Conservation (phyloP, 129 eudicot genomes). For the Ambrosia trifida region DNA sequence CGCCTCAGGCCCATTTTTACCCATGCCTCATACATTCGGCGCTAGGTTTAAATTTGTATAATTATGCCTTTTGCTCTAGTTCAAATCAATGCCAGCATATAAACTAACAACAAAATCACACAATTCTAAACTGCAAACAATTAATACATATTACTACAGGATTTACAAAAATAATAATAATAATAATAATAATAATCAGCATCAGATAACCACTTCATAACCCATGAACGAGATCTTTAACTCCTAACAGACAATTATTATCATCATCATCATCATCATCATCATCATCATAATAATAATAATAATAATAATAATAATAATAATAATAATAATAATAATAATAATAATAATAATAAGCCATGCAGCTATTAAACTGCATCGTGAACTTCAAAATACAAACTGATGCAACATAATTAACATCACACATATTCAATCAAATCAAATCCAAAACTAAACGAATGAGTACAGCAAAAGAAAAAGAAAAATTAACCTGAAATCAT, state of each 20-base stretch:
- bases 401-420: neutral
- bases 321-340: no score
- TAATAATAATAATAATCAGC: neutral
- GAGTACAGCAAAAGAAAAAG: neutral
- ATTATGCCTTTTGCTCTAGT: neutral
- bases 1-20: no score
- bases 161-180: neutral
- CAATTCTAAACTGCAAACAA: neutral
- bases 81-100: slow-evolving; percentile 18
- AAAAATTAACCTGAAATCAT: slow-evolving; percentile 32
- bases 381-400: slow-evolving; percentile 14
- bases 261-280: no score
- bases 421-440: neutral
- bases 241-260: neutral
- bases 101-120: slow-evolving; percentile 12
- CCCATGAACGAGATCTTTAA: slow-evolving; percentile 20
- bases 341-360: slow-evolving; percentile 1
- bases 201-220: neutral
- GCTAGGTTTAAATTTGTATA: neutral
- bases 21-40: no score
- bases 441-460: neutral
- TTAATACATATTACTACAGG: neutral
- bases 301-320: no score
- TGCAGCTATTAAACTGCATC: slow-evolving; percentile 14
- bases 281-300: no score